Conservation (phyloP, 306 rosid genomes). For the Cyamopsis tetragonoloba region DNA sequence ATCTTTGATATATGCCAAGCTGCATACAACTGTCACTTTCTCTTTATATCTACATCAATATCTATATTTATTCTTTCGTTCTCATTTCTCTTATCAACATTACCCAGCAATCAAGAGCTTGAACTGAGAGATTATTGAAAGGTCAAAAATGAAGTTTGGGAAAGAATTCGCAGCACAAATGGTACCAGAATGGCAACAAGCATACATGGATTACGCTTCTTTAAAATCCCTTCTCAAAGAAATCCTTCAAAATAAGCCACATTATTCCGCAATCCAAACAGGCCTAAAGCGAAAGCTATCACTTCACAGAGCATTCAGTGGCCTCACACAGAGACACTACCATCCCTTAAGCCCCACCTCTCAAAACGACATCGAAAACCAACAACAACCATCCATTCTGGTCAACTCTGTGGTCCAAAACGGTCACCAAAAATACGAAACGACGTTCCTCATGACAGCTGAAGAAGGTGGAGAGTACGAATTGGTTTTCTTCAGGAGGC, state of each 20-base stretch:
- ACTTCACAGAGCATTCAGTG: conserved; percentile 70
- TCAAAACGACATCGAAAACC: conserved; percentile 46
- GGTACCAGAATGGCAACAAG: conserved; percentile 80
- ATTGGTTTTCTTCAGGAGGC: conserved; percentile 45
- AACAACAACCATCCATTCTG: conserved; percentile 52
- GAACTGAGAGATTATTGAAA: too few species aligned
- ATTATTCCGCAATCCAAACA: conserved; percentile 3
- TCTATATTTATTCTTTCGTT: too few species aligned
- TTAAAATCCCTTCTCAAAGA: conserved; percentile 53
- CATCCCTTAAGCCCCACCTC: conserved; percentile 27
- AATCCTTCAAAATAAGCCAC: conserved; percentile 23
- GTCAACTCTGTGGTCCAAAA: conserved; percentile 31
- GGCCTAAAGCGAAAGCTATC: conserved; percentile 44
- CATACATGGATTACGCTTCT: conserved; percentile 59
- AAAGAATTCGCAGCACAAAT: conserved; percentile 57
- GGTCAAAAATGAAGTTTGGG: conserved; percentile 59
- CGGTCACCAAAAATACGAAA: conserved; percentile 34
- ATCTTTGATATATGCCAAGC: too few species aligned
- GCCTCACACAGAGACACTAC: conserved; percentile 40
- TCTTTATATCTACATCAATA: too few species aligned
- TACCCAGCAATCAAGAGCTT: too few species aligned
- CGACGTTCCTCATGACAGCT: conserved; percentile 46
- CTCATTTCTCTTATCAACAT: too few species aligned
- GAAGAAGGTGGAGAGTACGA: conserved; percentile 68
- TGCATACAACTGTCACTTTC: too few species aligned